phyloP scores from a whole-genome alignment of 768 basidiomycete species.

The Hypholoma fasciculare region DNA sequence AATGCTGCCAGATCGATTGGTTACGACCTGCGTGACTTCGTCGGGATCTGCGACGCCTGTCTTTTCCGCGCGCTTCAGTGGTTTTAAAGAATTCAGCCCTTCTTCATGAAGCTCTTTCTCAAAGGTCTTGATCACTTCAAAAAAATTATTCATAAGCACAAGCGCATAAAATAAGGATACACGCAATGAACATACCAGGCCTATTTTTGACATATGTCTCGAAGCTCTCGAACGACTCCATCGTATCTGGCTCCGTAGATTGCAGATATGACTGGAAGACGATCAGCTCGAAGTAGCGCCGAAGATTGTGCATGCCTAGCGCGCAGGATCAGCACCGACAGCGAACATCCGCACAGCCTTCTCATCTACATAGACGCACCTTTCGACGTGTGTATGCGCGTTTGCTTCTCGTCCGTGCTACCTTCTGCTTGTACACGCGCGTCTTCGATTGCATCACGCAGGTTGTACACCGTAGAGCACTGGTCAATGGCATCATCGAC shows the following conservation, averaged over 20 bases:
- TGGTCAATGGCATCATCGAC: constrained; percentile 90
- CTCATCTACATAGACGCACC: constrained; percentile 41
- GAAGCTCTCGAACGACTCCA: constrained; percentile 71
- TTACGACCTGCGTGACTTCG: constrained; percentile 86
- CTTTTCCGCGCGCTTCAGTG: constrained; percentile 71
- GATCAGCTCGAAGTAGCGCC: constrained; percentile 83
- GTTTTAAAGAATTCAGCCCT: constrained; percentile 77
- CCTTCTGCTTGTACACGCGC: constrained; percentile 77
- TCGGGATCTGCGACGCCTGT: constrained; percentile 83
- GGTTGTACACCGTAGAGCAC: constrained; percentile 79
- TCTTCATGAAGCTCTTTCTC: constrained; percentile 85
- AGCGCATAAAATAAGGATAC: background rate
- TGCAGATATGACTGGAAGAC: constrained; percentile 91
- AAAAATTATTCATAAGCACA: background rate
- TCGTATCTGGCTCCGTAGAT: constrained; percentile 78
- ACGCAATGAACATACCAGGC: constrained; percentile 57
- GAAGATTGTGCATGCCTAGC: constrained; percentile 74
- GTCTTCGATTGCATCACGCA: constrained; percentile 88
- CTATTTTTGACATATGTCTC: constrained; percentile 81
- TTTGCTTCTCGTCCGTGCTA: constrained; percentile 69
- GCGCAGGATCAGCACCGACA: constrained; percentile 5
- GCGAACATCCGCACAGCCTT: background rate
- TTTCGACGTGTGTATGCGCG: constrained; percentile 65
- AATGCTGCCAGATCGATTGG: constrained; percentile 81
- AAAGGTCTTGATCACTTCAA: constrained; percentile 88